phyloP scores from a whole-genome alignment of 1,284 basidiomycete genomes.

The Ustilago vetiveriae region DNA sequence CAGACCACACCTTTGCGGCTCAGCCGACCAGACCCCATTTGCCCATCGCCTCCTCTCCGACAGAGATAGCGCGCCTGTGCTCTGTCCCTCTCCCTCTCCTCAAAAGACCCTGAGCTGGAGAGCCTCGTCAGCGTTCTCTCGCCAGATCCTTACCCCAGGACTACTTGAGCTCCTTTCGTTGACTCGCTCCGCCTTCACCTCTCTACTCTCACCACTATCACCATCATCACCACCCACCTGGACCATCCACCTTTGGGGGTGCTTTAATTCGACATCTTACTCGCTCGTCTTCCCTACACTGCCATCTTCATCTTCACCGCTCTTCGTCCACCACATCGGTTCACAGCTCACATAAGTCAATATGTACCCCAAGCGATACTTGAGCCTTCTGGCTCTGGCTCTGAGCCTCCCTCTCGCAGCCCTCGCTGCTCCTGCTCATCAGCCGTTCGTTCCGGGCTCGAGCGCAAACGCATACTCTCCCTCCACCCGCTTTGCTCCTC shows the following conservation, averaged over 20 bases:
- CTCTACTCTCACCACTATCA: conserved; percentile 18
- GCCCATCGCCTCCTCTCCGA: no score
- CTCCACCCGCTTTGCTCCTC: conserved; percentile 43
- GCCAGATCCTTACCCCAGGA: no score
- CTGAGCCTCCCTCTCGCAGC: conserved; percentile 44
- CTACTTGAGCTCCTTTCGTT: conserved; percentile 25
- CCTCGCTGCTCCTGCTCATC: conserved; percentile 45
- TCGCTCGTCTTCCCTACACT: not conserved
- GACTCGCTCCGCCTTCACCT: not conserved
- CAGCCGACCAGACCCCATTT: no score
- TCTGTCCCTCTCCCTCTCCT: conserved; percentile 1
- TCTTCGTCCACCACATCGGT: not conserved
- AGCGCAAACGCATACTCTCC: conserved; percentile 45
- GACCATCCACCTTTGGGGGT: conserved; percentile 8
- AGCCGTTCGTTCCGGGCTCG: conserved; percentile 52
- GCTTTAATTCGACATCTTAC: conserved; percentile 9
- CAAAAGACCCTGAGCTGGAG: conserved; percentile 1
- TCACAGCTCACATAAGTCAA: no score
- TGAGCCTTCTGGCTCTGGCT: conserved; percentile 49
- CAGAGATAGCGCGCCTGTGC: not conserved
- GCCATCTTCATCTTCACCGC: not conserved
- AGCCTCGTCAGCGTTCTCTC: conserved; percentile 15
- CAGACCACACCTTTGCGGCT: conserved; percentile 1
- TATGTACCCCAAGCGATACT: conserved; percentile 50
- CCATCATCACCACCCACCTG: conserved; percentile 7